A percentile compares a stretch with the other conserved stretches of the same genome.
These are phyloP conservation scores for Verticillium albo-atrum DNA, from an alignment of 2,329 filamentous ascomycete species.

Conservation along the genomic window DNA sequence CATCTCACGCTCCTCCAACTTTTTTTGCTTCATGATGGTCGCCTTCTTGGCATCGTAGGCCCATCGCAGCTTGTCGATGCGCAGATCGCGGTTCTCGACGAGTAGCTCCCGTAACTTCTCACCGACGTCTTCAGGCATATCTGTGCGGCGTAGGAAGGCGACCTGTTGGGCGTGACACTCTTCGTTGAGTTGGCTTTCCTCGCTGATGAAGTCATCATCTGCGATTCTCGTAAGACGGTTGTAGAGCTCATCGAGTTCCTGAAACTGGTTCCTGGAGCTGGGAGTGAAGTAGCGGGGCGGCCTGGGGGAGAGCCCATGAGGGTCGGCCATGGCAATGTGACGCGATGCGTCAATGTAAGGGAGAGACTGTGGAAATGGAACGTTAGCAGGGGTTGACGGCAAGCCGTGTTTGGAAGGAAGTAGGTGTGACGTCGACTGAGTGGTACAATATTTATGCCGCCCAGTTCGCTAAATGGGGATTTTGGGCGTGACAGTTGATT, in stretches of 20 bases:
- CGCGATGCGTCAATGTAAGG: not conserved
- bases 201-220: not conserved
- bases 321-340: not conserved
- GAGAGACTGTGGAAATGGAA: not conserved
- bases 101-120: not conserved
- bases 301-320: not conserved
- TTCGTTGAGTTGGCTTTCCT: not conserved
- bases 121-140: slow-evolving; percentile 20
- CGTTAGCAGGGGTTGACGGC: not conserved
- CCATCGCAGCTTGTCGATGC: not conserved
- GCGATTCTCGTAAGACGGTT: not conserved
- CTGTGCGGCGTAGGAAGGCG: slow-evolving; percentile 20
- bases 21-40: not conserved
- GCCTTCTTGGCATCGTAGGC: not conserved
- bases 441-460: too few species aligned
- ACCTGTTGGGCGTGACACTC: not conserved
- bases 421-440: too few species aligned
- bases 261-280: not conserved
- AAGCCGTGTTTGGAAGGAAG: too few species aligned
- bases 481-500: too few species aligned
- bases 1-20: not conserved
- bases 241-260: not conserved
- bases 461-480: too few species aligned
- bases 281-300: not conserved
- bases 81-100: not conserved